Evolutionary conservation across 352 stramenopile genomes (phyloP), one percentile per base, ranked within the genome.

Genomic region (Globisporangium lucens): DNA sequence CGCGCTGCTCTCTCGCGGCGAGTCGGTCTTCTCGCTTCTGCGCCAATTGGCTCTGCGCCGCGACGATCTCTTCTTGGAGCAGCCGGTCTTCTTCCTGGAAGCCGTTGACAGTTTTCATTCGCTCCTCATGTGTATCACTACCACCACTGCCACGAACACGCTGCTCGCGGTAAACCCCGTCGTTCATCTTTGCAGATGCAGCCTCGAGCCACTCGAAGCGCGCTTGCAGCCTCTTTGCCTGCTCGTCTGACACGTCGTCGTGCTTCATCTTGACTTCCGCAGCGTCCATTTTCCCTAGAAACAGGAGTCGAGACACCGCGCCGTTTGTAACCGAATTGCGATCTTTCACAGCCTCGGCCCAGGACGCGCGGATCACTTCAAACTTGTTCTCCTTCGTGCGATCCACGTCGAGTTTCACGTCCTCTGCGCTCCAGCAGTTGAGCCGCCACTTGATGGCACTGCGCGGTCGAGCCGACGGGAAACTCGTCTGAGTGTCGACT

Each of bases 401-500:
- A 62, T 90, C 79, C 65, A 81, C 76, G 24, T 83, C 80, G 13
- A 92, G 57, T 35, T 88, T 87, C 5, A 89, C 77, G 2, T 90
- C 73, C 1, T 92, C 83, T 2, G 74, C 66, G 49, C 78, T 90
- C 80, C 80, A 91, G 56, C 78, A 89, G 35, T 64, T 78, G 24
- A 92, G 64, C 33, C 74, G 66, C 85, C 85, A 92, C 17, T 65
- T 69, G 9, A 35, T 41, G 57, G 60, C 56, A 20, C 38, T 61
- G 64, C 35, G 12, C 30, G 46, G 4, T 49, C 57, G 46, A 22
- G 46, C 57, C 4, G 64, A 56, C 22, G 46, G 64, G 8, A 43
- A 58, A 51, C 63, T 63, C 12, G 38, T 63, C n/a, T 47, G 35
- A 24, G 52, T 63, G 7, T 29, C 55, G 15, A 17, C 15, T 27